A percentile compares a stretch with the other conserved stretches of the same genome.
These are phyloP conservation scores for Venturia oleaginea DNA, from an alignment of 2,329 filamentous ascomycete species.

Conservation along the genomic window DNA sequence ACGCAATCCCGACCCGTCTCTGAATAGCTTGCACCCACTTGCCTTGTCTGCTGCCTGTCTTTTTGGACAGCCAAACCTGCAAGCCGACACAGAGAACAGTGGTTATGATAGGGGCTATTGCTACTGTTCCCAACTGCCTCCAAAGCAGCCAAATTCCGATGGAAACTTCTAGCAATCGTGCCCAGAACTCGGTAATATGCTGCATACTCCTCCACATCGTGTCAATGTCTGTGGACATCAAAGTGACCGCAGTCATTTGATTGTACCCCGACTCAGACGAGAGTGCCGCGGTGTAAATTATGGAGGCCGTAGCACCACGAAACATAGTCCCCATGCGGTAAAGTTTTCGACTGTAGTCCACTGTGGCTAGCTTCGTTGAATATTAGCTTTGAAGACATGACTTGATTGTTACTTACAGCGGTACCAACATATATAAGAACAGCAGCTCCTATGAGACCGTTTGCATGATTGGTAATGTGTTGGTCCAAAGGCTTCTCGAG, in stretches of 20 bases:
- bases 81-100: slow-evolving; percentile 1
- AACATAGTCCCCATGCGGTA: slow-evolving; percentile 10
- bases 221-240: slow-evolving; percentile 11
- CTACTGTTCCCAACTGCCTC: slow-evolving; percentile 8
- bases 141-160: slow-evolving; percentile 12
- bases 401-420: neutral
- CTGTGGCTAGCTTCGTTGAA: neutral
- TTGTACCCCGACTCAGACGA: neutral
- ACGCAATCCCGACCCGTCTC: slow-evolving; percentile 3
- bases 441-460: slow-evolving; percentile 10
- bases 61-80: neutral
- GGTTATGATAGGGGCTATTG: slow-evolving; percentile 4
- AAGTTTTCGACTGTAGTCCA: slow-evolving; percentile 4
- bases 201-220: neutral
- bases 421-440: slow-evolving; percentile 6
- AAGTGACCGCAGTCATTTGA: slow-evolving; percentile 8
- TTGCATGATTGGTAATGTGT: neutral
- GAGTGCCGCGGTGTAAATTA: slow-evolving; percentile 6
- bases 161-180: neutral
- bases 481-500: neutral
- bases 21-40: slow-evolving; percentile 7
- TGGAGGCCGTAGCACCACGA: neutral
- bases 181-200: neutral
- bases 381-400: neutral
- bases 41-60: slow-evolving; percentile 2